Base-by-base conservation (phyloP, 371 early-diverging fungal genomes). In the Thermomucor indicae-seudaticae region DNA sequence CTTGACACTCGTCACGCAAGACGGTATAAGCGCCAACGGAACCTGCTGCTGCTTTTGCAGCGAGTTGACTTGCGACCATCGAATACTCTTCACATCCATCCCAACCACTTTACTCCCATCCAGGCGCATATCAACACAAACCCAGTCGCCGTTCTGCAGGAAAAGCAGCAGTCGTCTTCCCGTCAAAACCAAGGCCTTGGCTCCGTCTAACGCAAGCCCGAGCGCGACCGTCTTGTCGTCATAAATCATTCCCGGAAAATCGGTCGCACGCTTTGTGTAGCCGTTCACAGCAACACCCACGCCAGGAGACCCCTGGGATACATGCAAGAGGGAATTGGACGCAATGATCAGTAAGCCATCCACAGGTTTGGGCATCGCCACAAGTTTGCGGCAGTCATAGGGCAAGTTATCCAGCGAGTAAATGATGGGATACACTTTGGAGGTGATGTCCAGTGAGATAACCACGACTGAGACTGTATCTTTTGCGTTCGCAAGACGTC, bases 261-360 rank as follows among this genome's bases (percentile, higher is more conserved):
- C 70, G 0, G 86, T 82, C 6, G 69, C 63, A 34, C 68, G 55
- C 28, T 68, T 65, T 1, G 78, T 69, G 47, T 79, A 84, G 4
- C 71, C 80, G 57, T 93, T 95, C 14, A 93, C 84, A 2, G 83
- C 82, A 5, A 81, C 78, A 25, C 86, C 90, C 10, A 88, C 66
- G 37, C 90, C 92, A 17, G 82, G 69, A 2, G 89, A 80, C 6
- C 91, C 90, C 65, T 95, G 95, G 42, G 89, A 89, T 1, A 95
- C 76, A 61, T 96, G 90, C 22, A 94, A 71, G 11, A 98, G 53
- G 3, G 90, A 84, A 64, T 89, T 92, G 34, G 88, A 72, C 0
- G 87, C 80, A 7, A 93, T 58, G 1, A 93, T 80, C 23, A 98
- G 65, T 4, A 96, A 67, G 19, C 97, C 98, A 28, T 94, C 91